These are phyloP conservation scores for Lithospermum erythrorhizon DNA, from an alignment of 257 asterid genomes.

Conservation along the genomic window DNA sequence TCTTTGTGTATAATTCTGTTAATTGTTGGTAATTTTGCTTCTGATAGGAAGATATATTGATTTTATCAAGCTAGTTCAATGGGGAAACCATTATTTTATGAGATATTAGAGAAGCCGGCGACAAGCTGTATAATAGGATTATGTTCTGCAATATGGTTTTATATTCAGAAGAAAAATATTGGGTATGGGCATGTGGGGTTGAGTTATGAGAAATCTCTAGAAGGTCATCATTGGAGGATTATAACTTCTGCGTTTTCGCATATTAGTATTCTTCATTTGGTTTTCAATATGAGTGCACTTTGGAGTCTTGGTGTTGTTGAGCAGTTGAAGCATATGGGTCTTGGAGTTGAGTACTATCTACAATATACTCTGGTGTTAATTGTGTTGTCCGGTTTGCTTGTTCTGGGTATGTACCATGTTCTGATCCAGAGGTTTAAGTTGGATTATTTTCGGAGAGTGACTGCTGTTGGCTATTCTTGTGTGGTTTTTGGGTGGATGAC, in stretches of 20 bases:
- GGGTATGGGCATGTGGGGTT: slow-evolving; percentile 85
- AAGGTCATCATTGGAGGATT: slow-evolving; percentile 91
- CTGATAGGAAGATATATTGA: too few species aligned
- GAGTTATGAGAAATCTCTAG: slow-evolving; percentile 76
- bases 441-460: slow-evolving; percentile 80
- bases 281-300: slow-evolving; percentile 91
- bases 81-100: slow-evolving; percentile 85
- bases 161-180: slow-evolving; percentile 67
- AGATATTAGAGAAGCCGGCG: slow-evolving; percentile 87
- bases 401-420: slow-evolving; percentile 64
- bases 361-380: slow-evolving; percentile 69
- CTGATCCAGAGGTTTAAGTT: slow-evolving; percentile 71
- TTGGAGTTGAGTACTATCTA: slow-evolving; percentile 71
- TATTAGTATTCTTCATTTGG: slow-evolving; percentile 82
- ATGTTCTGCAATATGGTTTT: slow-evolving; percentile 73
- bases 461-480: slow-evolving; percentile 96
- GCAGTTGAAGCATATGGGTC: slow-evolving; percentile 55
- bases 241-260: slow-evolving; percentile 87
- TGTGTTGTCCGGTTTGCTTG: slow-evolving; percentile 71
- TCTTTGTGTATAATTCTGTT: too few species aligned
- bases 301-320: slow-evolving; percentile 90
- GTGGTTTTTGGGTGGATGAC: slow-evolving; percentile 99
- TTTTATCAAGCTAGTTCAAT: slow-evolving; percentile 14
- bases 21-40: too few species aligned
- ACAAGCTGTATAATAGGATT: slow-evolving; percentile 76